A percentile compares a stretch with the other conserved stretches of the same genome.
Evolutionary conservation across 1,284 basidiomycete species (phyloP).

Genomic region (Ceratobasidium sp.): DNA sequence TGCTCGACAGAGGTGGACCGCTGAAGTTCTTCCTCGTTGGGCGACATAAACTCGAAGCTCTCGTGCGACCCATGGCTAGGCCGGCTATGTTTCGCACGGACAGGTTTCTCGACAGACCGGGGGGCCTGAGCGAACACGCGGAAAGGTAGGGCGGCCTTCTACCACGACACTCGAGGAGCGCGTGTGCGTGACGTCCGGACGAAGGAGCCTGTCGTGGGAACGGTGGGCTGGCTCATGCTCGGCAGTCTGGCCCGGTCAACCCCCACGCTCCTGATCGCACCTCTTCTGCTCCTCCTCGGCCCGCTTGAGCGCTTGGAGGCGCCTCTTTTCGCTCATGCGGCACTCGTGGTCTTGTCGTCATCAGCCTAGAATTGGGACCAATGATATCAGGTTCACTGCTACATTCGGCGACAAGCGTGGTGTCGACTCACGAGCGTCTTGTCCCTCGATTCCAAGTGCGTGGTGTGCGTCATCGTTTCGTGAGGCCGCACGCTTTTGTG

Average conservation of each 20-base stretch:
- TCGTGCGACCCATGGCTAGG: slow-evolving; percentile 24
- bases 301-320: slow-evolving; percentile 7
- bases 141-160: slow-evolving; percentile 20
- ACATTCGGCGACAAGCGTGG: slow-evolving; percentile 3
- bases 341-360: slow-evolving; percentile 34
- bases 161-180: slow-evolving; percentile 38
- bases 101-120: slow-evolving; percentile 10
- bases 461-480: slow-evolving; percentile 37
- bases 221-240: slow-evolving; percentile 14
- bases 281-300: slow-evolving; percentile 20
- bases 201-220: slow-evolving; percentile 7
- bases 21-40: slow-evolving; percentile 1
- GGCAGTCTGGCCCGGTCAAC: not conserved
- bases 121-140: slow-evolving; percentile 33
- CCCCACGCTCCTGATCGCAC: not conserved
- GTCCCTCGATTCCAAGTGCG: slow-evolving; percentile 23
- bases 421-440: slow-evolving; percentile 22
- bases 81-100: slow-evolving; percentile 5
- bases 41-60: slow-evolving; percentile 13
- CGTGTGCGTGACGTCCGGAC: slow-evolving; percentile 26
- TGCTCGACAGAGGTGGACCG: not conserved
- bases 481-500: slow-evolving; percentile 21
- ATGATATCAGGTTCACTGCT: slow-evolving; percentile 30
- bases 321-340: slow-evolving; percentile 33
- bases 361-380: not conserved